Conservation (phyloP, 192 early-diverging fungal species). For the Funneliformis mosseae region DNA sequence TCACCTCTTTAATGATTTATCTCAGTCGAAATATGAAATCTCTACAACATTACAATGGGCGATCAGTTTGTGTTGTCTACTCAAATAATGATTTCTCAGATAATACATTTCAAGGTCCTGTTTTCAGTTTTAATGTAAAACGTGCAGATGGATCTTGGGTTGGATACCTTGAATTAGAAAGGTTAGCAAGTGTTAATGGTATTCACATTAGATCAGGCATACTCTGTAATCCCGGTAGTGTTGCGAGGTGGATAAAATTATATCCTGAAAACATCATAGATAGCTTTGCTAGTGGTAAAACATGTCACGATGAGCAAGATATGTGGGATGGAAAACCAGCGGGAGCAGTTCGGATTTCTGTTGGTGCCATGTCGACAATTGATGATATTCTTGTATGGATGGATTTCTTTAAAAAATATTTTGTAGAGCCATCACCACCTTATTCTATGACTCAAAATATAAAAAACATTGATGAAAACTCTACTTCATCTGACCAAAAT, state of each 20-base stretch:
- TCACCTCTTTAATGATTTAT: conserved; percentile 47
- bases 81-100: conserved; percentile 36
- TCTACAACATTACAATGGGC: conserved; percentile 59
- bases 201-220: conserved; percentile 75
- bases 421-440: conserved; percentile 40
- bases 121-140: conserved; percentile 71
- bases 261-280: conserved; percentile 52
- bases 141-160: conserved; percentile 57
- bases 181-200: conserved; percentile 63
- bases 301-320: conserved; percentile 77
- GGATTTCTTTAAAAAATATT: conserved; percentile 63
- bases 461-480: conserved; percentile 29
- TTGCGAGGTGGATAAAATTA: conserved; percentile 66
- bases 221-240: conserved; percentile 83
- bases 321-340: conserved; percentile 69
- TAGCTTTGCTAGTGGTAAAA: conserved; percentile 57
- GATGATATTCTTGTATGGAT: conserved; percentile 63
- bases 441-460: background rate
- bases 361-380: conserved; percentile 69
- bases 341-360: conserved; percentile 75
- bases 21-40: conserved; percentile 45
- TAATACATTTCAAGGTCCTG: conserved; percentile 54
- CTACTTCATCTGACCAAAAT: background rate
- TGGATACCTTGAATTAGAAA: conserved; percentile 66
- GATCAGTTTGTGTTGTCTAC: conserved; percentile 49